phyloP scores from a whole-genome alignment of 768 basidiomycete genomes.

The Rhizopogon salebrosus region DNA sequence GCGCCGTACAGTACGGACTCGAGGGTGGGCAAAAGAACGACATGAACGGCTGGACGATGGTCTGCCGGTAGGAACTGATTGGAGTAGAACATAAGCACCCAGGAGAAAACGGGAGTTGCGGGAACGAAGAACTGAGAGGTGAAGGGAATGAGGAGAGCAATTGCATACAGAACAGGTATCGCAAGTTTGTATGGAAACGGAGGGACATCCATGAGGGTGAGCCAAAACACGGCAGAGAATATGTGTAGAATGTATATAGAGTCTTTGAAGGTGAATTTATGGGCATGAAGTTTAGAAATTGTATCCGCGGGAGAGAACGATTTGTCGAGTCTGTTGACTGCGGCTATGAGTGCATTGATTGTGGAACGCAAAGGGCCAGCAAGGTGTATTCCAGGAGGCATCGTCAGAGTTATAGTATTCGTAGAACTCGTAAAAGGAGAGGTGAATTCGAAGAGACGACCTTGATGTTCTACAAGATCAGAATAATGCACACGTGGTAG shows the following conservation, averaged over 20 bases:
- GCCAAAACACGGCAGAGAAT: conserved; percentile 61
- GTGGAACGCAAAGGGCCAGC: conserved; percentile 13
- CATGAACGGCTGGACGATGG: conserved; percentile 80
- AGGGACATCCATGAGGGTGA: conserved; percentile 65
- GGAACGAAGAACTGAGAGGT: conserved; percentile 90
- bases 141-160: conserved; percentile 73
- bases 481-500: too few relatives aligned
- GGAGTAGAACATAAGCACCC: conserved; percentile 82
- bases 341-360: conserved; percentile 49
- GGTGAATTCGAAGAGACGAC: too few relatives aligned
- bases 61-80: conserved; percentile 77
- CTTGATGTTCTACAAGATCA: too few relatives aligned
- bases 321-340: conserved; percentile 66
- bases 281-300: conserved; percentile 48
- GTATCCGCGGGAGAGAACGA: conserved; percentile 70
- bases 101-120: conserved; percentile 80
- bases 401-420: too few relatives aligned
- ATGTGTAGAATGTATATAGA: conserved; percentile 61
- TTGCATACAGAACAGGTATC: conserved; percentile 67
- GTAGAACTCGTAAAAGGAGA: too few relatives aligned
- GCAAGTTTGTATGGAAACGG: conserved; percentile 68
- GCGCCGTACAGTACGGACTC: conserved; percentile 95
- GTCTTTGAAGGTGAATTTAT: conserved; percentile 55
- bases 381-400: conserved; percentile 3
- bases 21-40: conserved; percentile 89